Evolutionary conservation across 768 basidiomycete species (phyloP).

Genomic region (Boletellus sp.): DNA sequence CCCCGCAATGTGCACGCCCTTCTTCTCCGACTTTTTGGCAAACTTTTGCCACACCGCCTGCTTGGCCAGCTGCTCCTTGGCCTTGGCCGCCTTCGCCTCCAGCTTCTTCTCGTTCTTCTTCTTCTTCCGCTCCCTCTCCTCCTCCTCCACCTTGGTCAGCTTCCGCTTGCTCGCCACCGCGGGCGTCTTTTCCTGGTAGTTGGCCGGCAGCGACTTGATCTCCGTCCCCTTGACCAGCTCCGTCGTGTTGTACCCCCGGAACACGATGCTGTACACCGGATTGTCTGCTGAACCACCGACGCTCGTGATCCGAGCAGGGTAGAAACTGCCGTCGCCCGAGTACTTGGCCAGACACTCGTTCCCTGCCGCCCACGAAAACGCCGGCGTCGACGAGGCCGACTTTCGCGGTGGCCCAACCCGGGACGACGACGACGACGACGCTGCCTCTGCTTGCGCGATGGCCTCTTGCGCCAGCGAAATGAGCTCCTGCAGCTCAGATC

Average conservation of each 20-base stretch:
- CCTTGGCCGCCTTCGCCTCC: conserved; percentile 78
- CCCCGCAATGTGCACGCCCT: conserved; percentile 87
- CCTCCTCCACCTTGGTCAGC: conserved; percentile 74
- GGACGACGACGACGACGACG: conserved; percentile 56
- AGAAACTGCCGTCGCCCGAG: conserved; percentile 80
- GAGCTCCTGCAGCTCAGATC: conserved; percentile 76
- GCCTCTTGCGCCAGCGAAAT: conserved; percentile 75
- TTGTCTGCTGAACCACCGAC: conserved; percentile 80
- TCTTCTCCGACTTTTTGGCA: conserved; percentile 91
- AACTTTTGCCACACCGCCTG: conserved; percentile 93
- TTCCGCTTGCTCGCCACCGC: conserved; percentile 65
- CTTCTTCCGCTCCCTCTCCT: conserved; percentile 85
- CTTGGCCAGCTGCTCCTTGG: conserved; percentile 81
- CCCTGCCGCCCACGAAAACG: conserved; percentile 69
- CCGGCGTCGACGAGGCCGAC: conserved; percentile 44
- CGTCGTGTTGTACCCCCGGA: conserved; percentile 89
- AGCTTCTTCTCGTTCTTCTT: conserved; percentile 95
- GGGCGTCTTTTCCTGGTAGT: conserved; percentile 42
- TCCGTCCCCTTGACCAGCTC: conserved; percentile 74
- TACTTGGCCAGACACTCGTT: conserved; percentile 87
- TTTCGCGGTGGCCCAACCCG: conserved; percentile 59
- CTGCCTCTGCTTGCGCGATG: conserved; percentile 61
- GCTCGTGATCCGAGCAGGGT: conserved; percentile 84
- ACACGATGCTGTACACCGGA: conserved; percentile 83
- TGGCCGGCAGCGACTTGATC: conserved; percentile 65